phyloP scores from a whole-genome alignment of 768 basidiomycete genomes.

The Terana coerulea region DNA sequence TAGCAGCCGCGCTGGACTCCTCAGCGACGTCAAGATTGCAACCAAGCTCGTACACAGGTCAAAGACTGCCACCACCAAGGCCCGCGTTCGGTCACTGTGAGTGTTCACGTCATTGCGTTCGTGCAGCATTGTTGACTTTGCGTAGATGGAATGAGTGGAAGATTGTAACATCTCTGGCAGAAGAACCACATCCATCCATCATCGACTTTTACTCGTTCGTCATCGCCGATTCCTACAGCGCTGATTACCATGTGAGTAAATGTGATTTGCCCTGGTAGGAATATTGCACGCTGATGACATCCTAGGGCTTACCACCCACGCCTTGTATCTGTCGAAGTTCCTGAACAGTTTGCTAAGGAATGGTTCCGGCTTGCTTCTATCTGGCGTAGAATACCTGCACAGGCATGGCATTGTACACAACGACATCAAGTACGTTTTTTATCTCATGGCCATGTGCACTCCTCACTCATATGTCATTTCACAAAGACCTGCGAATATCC shows the following conservation, averaged over 20 bases:
- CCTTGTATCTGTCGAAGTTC: slow-evolving; percentile 84
- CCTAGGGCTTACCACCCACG: slow-evolving; percentile 82
- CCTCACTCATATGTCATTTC: too few species aligned
- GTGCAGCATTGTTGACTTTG: neutral
- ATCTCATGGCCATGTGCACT: slow-evolving; percentile 6
- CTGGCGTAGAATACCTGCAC: slow-evolving; percentile 82
- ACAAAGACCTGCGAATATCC: slow-evolving; percentile 87
- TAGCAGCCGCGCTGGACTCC: slow-evolving; percentile 34
- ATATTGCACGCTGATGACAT: neutral
- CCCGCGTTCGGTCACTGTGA: slow-evolving; percentile 84
- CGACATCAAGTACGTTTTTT: slow-evolving; percentile 79
- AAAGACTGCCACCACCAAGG: slow-evolving; percentile 78
- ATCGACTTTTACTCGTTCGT: slow-evolving; percentile 93
- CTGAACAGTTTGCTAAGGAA: slow-evolving; percentile 67
- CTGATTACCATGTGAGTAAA: slow-evolving; percentile 83
- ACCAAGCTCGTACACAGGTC: slow-evolving; percentile 90
- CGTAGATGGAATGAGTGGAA: slow-evolving; percentile 98
- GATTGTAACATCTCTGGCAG: slow-evolving; percentile 80
- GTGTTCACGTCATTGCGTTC: slow-evolving; percentile 31
- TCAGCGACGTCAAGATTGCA: slow-evolving; percentile 58
- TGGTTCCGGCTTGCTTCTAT: slow-evolving; percentile 83
- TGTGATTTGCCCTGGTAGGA: slow-evolving; percentile 7
- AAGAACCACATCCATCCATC: slow-evolving; percentile 87
- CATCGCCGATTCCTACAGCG: slow-evolving; percentile 85
- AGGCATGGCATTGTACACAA: slow-evolving; percentile 84